These are phyloP conservation scores for Pythium guiyangense DNA, from an alignment of 352 stramenopile species.

Conservation along the genomic window DNA sequence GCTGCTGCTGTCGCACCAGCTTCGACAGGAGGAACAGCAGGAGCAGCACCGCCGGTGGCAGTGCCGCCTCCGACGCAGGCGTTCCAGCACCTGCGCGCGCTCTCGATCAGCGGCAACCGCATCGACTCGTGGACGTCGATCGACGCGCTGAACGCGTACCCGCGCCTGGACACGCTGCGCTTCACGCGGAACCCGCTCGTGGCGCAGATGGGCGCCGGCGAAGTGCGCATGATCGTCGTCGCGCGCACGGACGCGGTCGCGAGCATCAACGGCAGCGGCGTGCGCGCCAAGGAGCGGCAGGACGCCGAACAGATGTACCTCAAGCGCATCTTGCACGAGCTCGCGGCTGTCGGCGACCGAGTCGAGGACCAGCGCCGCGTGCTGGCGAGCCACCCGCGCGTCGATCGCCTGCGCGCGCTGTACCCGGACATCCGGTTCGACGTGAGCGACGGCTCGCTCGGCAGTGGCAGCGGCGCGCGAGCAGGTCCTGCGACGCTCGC, in stretches of 20 bases:
- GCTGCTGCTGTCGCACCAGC: too few relatives aligned
- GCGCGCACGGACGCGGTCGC: constrained; percentile 43
- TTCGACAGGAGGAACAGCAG: too few relatives aligned
- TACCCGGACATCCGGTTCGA: constrained; percentile 44
- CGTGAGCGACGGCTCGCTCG: neutral
- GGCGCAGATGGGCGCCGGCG: constrained; percentile 52
- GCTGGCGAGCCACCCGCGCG: constrained; percentile 43
- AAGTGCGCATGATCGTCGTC: constrained; percentile 67
- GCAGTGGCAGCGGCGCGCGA: neutral
- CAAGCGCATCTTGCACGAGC: constrained; percentile 71
- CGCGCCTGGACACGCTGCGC: too few relatives aligned
- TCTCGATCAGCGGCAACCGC: too few relatives aligned
- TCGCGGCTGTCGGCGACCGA: constrained; percentile 31
- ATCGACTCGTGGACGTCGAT: too few relatives aligned
- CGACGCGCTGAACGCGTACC: too few relatives aligned
- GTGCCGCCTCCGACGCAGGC: too few relatives aligned
- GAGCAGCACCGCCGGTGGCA: too few relatives aligned
- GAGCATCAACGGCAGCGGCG: constrained; percentile 63
- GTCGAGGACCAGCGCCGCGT: constrained; percentile 24
- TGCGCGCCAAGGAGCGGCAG: constrained; percentile 52
- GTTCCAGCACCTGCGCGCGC: too few relatives aligned
- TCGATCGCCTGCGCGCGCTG: constrained; percentile 30
- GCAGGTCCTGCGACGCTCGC: constrained; percentile 34
- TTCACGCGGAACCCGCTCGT: constrained; percentile 65
- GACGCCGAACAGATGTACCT: constrained; percentile 83